Conservation (phyloP, 768 basidiomycete genomes). For the Royoungia palumana region DNA sequence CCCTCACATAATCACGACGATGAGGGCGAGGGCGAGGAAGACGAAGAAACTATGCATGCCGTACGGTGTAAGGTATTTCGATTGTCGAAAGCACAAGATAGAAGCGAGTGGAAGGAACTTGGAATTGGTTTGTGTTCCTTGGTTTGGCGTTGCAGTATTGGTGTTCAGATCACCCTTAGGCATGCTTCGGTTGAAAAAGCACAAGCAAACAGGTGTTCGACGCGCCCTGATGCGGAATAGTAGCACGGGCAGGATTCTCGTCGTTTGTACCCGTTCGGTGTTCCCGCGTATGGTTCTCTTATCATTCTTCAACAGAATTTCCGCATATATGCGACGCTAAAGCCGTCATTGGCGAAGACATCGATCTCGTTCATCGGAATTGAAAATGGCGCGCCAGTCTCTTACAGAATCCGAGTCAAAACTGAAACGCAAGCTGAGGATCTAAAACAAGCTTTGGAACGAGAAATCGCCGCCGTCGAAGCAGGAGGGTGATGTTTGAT, state of each 20-base stretch:
- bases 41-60: constrained; percentile 63
- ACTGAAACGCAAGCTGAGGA: constrained; percentile 55
- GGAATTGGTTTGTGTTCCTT: constrained; percentile 55
- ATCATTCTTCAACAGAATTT: constrained; percentile 58
- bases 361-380: constrained; percentile 67
- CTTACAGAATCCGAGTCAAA: constrained; percentile 61
- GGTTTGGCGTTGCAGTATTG: neutral
- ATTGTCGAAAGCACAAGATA: constrained; percentile 48
- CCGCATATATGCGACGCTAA: constrained; percentile 57
- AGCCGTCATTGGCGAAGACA: constrained; percentile 50
- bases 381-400: constrained; percentile 50
- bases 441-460: constrained; percentile 57
- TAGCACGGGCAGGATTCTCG: constrained; percentile 67
- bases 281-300: neutral
- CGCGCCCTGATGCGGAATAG: constrained; percentile 71
- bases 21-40: constrained; percentile 80
- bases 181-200: constrained; percentile 67
- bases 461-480: constrained; percentile 54
- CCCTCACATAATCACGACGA: constrained; percentile 47
- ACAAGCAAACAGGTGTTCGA: constrained; percentile 57
- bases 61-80: constrained; percentile 62
- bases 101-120: constrained; percentile 57
- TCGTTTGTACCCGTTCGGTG: constrained; percentile 47
- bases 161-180: constrained; percentile 38
- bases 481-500: constrained; percentile 8